Conservation (phyloP, 192 early-diverging fungal species). For the Bifiguratus adelaidae region DNA sequence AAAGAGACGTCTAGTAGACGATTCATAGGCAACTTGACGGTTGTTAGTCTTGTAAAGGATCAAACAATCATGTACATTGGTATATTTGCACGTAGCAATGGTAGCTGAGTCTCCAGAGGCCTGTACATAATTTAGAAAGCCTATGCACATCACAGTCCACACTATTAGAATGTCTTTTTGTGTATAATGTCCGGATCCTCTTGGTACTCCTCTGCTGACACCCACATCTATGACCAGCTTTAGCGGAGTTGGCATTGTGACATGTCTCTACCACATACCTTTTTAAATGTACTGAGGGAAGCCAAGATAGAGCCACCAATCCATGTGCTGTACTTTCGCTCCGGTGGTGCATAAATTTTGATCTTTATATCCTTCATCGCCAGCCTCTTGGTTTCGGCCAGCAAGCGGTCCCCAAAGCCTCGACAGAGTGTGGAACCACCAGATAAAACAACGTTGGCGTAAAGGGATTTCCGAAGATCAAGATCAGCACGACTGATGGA, state of each 20-base stretch:
- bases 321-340: constrained; percentile 98
- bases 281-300: constrained; percentile 95
- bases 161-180: constrained; percentile 66
- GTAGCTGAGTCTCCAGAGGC: too few species aligned
- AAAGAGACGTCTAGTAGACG: too few species aligned
- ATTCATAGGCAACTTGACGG: too few species aligned
- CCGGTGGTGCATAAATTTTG: constrained; percentile 93
- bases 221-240: constrained; percentile 71
- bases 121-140: too few species aligned
- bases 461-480: constrained; percentile 84
- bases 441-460: constrained; percentile 87
- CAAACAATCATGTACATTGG: too few species aligned
- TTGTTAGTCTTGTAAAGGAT: too few species aligned
- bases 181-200: constrained; percentile 93
- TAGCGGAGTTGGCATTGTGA: not conserved
- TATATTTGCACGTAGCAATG: too few species aligned
- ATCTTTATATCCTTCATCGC: constrained; percentile 93
- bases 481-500: constrained; percentile 91
- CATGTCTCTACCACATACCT: constrained; percentile 23
- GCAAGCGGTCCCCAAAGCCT: constrained; percentile 90
- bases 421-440: constrained; percentile 86
- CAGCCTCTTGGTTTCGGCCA: constrained; percentile 82
- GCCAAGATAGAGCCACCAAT: constrained; percentile 95
- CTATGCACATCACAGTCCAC: too few species aligned
- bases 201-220: constrained; percentile 94